Evolutionary conservation across 106 monocot species (phyloP), one percentile per base, ranked within the genome.

Genomic region (Amphibolis antarctica): DNA sequence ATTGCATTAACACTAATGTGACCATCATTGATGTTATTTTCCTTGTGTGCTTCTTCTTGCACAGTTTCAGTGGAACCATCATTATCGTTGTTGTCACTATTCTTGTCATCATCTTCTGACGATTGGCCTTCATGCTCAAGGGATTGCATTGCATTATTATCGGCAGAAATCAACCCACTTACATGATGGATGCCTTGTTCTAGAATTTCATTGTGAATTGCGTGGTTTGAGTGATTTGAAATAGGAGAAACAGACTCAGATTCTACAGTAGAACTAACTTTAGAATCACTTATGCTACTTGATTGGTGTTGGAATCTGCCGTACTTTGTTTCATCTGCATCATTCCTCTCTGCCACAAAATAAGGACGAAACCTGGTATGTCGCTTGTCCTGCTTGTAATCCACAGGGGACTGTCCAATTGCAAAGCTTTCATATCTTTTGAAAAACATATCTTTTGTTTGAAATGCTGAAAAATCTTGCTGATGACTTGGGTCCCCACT

Each of bases 401-500:
- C 80, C 1, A 27, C 56, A 62, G 66, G 46, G 63, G 77, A 66
- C 29, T 72, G 57, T 31, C 81, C 83, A 0, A 70, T 0, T 18
- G 76, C 54, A 51, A 86, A 76, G 46, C 66, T 80, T 56, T 83
- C 85, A 68, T 80, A 63, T 53, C 80, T 65, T 56, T 60, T 54
- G 43, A 67, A 65, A 48, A 80, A 66, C 15, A 63, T 25, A 47
- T 80, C 75, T 6, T 67, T 72, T 15, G 47, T 68, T 29, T 62
- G 63, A 66, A 57, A 12, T 56, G 76, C 17, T 9, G 11, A 47
- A 63, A 59, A 70, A 20, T 74, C 36, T 7, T 36, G 64, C 48
- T 70, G 62, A 44, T 74, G 75, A 47, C 18, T 78, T 50, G 28
- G 69, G 21, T 42, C 65, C n/a, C 62, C 71, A 1, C 17, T 31